Evolutionary conservation across 441 rosid species (phyloP).

Genomic region (Erysimum pusillum): DNA sequence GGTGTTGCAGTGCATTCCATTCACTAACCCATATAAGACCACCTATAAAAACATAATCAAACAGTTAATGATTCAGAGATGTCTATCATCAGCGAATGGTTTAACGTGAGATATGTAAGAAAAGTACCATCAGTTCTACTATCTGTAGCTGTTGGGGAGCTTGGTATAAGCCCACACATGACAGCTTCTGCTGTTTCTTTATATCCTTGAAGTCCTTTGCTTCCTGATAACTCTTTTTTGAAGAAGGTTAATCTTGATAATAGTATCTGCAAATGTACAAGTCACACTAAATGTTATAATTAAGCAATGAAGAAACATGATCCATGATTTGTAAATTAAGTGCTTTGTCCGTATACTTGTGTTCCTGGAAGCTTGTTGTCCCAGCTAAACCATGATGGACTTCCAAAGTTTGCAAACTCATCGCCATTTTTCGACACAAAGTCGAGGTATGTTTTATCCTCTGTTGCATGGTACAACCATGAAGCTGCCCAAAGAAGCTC

Average conservation of each 20-base stretch:
- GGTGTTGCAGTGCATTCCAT: slow-evolving; percentile 92
- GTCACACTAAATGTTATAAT: background rate
- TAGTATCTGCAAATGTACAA: slow-evolving; percentile 64
- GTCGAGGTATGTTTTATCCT: slow-evolving; percentile 71
- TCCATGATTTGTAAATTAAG: slow-evolving; percentile 42
- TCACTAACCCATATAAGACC: slow-evolving; percentile 92
- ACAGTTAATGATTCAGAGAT: background rate
- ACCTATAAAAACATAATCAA: slow-evolving; percentile 47
- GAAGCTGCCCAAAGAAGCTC: slow-evolving; percentile 95
- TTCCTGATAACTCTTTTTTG: slow-evolving; percentile 63
- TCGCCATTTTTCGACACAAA: slow-evolving; percentile 71
- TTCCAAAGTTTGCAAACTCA: slow-evolving; percentile 76
- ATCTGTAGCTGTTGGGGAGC: slow-evolving; percentile 84
- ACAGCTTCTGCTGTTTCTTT: slow-evolving; percentile 88
- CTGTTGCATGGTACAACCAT: slow-evolving; percentile 93
- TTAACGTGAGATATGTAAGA: background rate
- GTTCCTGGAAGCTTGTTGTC: slow-evolving; percentile 94
- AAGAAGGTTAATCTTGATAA: slow-evolving; percentile 83
- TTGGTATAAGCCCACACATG: slow-evolving; percentile 87
- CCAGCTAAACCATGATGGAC: slow-evolving; percentile 97
- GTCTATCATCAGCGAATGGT: background rate
- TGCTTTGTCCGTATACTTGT: slow-evolving; percentile 40
- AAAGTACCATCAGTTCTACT: slow-evolving; percentile 79
- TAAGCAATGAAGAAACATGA: slow-evolving; percentile 10
- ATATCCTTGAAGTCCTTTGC: slow-evolving; percentile 68